Evolutionary conservation across 345 rosid genomes (phyloP), one percentile per base, ranked within the genome.

Genomic region (Trapa bicornis): DNA sequence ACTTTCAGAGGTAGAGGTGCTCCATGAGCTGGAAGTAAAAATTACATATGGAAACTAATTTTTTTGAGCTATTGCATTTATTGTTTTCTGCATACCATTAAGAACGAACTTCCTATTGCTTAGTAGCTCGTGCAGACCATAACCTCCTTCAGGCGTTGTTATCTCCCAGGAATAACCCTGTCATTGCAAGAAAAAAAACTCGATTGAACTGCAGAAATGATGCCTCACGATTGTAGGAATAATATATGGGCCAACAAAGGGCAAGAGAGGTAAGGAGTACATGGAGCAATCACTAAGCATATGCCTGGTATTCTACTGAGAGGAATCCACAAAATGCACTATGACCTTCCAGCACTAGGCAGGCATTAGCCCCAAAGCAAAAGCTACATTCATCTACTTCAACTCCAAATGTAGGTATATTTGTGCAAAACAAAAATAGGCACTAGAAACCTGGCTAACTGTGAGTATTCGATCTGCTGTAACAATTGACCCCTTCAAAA

Each of bases 81-180:
- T 36, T 61, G 65, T 61, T 64, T 38, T 66, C 65, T 5, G 45
- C 69, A 37, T 84, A 90, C 98, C 98, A 68, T 84, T 86, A 22
- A 90, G 79, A 71, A 93, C 87, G 80, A 75, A 84, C 77, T 83
- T 82, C 47, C 98, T 86, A 78, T 85, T 82, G 68, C 77, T 76
- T 71, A 90, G 78, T 66, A 90, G 69, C 65, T 90, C 97, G 39
- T 93, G 78, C 61, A 93, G 81, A 61, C 98, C 98, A 75, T 93
- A 82, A 75, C 98, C 97, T 41, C 97, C 97, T 80, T 93, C 98
- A 72, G 72, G 79, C 15, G 98, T 93, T 45, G 98, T 93, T 70
- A 93, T 88, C 77, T 93, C 98, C 98, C 97, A 87, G 15, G 98
- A 80, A 83, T 90, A 93, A 14, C 97, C 98, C 98, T 93, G 79